Evolutionary conservation across 2,329 filamentous ascomycete species (phyloP).

Genomic region (Monilinia aucupariae): DNA sequence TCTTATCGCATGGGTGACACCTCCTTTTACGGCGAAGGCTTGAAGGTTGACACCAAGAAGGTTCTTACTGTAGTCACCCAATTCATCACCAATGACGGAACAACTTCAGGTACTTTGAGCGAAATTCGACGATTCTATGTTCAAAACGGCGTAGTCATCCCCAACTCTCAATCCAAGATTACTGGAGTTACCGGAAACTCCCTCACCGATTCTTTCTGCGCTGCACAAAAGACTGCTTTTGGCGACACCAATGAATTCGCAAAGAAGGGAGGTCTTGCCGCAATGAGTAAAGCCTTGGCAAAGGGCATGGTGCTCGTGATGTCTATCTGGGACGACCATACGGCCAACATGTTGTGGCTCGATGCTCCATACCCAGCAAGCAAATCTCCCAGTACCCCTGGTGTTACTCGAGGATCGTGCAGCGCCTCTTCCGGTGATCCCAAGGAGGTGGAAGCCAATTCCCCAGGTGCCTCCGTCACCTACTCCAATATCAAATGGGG

Average conservation of each 20-base stretch:
- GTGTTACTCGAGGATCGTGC: conserved; percentile 52
- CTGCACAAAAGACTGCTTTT: conserved; percentile 50
- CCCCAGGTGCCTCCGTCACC: conserved; percentile 43
- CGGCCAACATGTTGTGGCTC: conserved; percentile 69
- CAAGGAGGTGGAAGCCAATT: conserved; percentile 42
- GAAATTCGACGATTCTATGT: conserved; percentile 54
- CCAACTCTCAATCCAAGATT: conserved; percentile 45
- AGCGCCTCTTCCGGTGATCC: conserved; percentile 47
- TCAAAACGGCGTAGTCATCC: conserved; percentile 48
- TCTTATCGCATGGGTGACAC: conserved; percentile 53
- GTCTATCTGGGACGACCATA: conserved; percentile 53
- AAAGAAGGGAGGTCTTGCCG: conserved; percentile 49
- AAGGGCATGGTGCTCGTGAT: conserved; percentile 59
- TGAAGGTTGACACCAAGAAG: conserved; percentile 47
- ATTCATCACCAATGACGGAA: conserved; percentile 49
- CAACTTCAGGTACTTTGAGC: conserved; percentile 45
- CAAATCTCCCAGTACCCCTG: conserved; percentile 40
- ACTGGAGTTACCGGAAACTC: conserved; percentile 45
- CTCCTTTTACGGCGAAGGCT: conserved; percentile 50
- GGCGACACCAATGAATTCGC: conserved; percentile 50
- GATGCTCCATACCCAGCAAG: conserved; percentile 59
- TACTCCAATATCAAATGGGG: conserved; percentile 37
- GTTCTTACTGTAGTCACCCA: conserved; percentile 55
- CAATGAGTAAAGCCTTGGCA: conserved; percentile 50
- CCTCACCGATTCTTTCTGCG: conserved; percentile 55